These are phyloP conservation scores for Scheffersomyces stambukii DNA, from an alignment of 1,139 yeast species.

Conservation along the genomic window DNA sequence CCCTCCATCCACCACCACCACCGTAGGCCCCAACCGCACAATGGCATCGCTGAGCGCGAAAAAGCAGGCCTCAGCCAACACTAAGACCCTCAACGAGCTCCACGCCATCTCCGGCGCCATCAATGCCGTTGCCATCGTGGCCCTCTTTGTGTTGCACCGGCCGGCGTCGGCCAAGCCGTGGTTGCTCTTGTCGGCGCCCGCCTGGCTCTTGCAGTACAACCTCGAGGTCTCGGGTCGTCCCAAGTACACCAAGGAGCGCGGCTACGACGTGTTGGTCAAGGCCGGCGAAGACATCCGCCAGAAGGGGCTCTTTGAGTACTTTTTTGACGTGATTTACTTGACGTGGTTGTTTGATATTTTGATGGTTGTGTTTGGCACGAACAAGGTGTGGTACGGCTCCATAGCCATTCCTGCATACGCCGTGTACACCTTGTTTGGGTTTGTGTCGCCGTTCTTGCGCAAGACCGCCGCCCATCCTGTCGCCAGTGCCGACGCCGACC, in stretches of 20 bases:
- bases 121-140: slow-evolving; percentile 37
- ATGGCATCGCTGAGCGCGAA: slow-evolving; percentile 55
- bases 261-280: slow-evolving; percentile 30
- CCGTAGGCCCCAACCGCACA: background rate
- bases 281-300: slow-evolving; percentile 67
- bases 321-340: slow-evolving; percentile 70
- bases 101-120: slow-evolving; percentile 46
- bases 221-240: slow-evolving; percentile 72
- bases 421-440: slow-evolving; percentile 42
- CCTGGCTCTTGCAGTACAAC: slow-evolving; percentile 48
- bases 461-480: slow-evolving; percentile 11
- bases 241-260: slow-evolving; percentile 31
- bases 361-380: slow-evolving; percentile 51
- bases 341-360: slow-evolving; percentile 61
- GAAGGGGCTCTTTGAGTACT: slow-evolving; percentile 69
- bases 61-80: slow-evolving; percentile 62
- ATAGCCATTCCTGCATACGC: slow-evolving; percentile 49
- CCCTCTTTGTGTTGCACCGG: slow-evolving; percentile 44
- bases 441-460: slow-evolving; percentile 19
- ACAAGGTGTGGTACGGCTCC: slow-evolving; percentile 60
- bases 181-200: slow-evolving; percentile 56
- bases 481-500: slow-evolving; percentile 6
- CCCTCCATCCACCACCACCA: slow-evolving; percentile 1
- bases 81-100: slow-evolving; percentile 49
- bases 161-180: slow-evolving; percentile 52